Conservation (phyloP, 192 early-diverging fungal genomes). For the Backusella australiensis region DNA sequence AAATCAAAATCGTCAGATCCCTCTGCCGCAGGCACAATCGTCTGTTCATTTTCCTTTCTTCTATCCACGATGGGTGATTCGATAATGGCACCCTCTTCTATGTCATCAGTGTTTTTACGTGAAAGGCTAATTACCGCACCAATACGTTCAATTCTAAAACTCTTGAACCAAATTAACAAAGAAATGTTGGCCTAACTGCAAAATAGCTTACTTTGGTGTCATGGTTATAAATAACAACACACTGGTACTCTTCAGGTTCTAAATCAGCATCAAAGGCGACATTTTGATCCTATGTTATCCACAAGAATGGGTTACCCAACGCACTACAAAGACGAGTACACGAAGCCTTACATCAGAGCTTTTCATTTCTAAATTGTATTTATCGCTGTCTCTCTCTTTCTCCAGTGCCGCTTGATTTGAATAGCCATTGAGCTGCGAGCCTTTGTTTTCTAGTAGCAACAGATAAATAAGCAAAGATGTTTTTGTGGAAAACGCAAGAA, state of each 20-base stretch:
- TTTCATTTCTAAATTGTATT: constrained; percentile 10
- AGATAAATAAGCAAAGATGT: not conserved
- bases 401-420: not conserved
- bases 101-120: constrained; percentile 37
- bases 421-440: not conserved
- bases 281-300: not conserved
- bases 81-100: not conserved
- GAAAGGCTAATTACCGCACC: constrained; percentile 7
- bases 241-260: constrained; percentile 3
- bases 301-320: not conserved
- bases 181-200: no score
- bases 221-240: constrained; percentile 9
- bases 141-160: constrained; percentile 3
- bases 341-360: not conserved
- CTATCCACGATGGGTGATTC: not conserved
- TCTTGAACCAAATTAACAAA: not conserved
- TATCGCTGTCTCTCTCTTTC: constrained; percentile 1
- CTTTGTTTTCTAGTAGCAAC: constrained; percentile 1
- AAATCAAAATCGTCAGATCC: not conserved
- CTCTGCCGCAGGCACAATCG: not conserved
- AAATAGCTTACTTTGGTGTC: not conserved
- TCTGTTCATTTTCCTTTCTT: not conserved
- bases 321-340: not conserved
- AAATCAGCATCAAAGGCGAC: constrained; percentile 5
- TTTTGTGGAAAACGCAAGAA: not conserved